Evolutionary conservation across 768 basidiomycete species (phyloP).

Genomic region (Cystofilobasidium capitatum): DNA sequence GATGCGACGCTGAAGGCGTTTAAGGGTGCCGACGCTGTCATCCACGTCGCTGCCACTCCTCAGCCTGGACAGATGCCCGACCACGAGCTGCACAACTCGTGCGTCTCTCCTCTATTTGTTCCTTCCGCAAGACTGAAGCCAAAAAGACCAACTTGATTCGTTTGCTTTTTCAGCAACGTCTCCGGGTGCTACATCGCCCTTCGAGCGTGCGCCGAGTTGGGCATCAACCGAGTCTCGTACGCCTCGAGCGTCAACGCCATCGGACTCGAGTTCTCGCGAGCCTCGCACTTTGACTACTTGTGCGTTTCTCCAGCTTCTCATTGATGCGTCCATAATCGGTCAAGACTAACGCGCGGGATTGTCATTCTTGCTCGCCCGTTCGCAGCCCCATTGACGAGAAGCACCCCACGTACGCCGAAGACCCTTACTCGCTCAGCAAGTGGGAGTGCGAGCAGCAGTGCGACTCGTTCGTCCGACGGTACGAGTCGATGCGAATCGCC

Average conservation of each 20-base stretch:
- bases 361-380: no score
- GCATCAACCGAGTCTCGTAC: conserved; percentile 8
- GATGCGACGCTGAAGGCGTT: conserved; percentile 10
- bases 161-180: neutral
- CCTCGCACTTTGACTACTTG: conserved; percentile 10
- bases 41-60: conserved; percentile 8
- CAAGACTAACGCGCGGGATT: neutral
- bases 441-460: neutral
- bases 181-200: conserved; percentile 8
- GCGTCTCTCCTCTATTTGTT: neutral
- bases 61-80: neutral
- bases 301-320: no score
- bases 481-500: conserved; percentile 12
- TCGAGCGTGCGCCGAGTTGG: conserved; percentile 12
- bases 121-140: neutral
- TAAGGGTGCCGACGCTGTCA: conserved; percentile 15
- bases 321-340: neutral
- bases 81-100: neutral
- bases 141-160: neutral
- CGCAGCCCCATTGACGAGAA: neutral
- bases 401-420: conserved; percentile 4
- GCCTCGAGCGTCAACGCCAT: conserved; percentile 18
- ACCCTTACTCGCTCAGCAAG: conserved; percentile 7
- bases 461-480: conserved; percentile 7
- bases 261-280: conserved; percentile 13